Evolutionary conservation across 305 asterid species (phyloP).

Genomic region (Fraxinus greggii): DNA sequence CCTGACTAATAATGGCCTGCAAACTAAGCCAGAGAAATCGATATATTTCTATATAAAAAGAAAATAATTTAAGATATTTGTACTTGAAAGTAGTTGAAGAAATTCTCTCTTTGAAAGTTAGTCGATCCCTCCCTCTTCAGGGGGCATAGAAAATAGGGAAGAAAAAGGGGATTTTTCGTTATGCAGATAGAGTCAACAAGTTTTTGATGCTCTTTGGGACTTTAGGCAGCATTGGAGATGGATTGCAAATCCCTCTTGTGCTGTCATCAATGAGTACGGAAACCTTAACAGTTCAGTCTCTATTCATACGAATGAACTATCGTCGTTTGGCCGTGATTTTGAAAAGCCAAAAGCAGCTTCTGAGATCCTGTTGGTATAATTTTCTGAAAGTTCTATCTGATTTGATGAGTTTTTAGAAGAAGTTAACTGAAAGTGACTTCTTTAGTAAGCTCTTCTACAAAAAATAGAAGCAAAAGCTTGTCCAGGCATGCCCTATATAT

Average conservation of each 20-base stretch:
- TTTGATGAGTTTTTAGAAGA: background rate
- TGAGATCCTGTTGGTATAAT: background rate
- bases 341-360: background rate
- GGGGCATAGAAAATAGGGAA: slow-evolving; percentile 41
- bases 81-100: slow-evolving; percentile 10
- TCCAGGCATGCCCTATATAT: background rate
- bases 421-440: background rate
- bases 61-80: background rate
- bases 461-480: background rate
- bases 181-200: slow-evolving; percentile 66
- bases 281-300: slow-evolving; percentile 32
- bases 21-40: background rate
- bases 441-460: too few relatives aligned
- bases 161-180: slow-evolving; percentile 59
- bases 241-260: slow-evolving; percentile 73
- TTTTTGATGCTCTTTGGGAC: slow-evolving; percentile 62
- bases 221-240: slow-evolving; percentile 85
- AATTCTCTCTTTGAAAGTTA: background rate
- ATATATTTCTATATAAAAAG: slow-evolving; percentile 20
- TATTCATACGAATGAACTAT: slow-evolving; percentile 1
- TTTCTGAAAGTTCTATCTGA: background rate
- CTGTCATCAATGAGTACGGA: slow-evolving; percentile 64
- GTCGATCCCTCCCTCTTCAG: slow-evolving; percentile 21
- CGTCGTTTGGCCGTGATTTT: background rate
- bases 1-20: slow-evolving; percentile 37